Conservation (phyloP, 2,329 filamentous ascomycete species). For the Ascochyta pisi region DNA sequence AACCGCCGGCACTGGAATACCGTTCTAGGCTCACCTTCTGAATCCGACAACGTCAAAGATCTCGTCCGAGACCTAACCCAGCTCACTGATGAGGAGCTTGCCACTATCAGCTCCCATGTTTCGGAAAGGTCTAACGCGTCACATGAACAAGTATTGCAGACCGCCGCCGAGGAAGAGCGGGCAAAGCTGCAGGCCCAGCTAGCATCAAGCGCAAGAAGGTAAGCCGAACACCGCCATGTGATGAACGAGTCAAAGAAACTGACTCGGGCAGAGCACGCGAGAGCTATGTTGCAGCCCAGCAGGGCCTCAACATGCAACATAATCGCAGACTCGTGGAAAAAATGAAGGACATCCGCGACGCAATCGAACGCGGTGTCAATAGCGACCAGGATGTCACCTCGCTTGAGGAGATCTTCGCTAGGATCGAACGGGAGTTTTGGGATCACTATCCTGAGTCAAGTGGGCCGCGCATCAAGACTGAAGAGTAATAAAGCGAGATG, state of each 20-base stretch:
- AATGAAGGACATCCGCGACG: conserved; percentile 9
- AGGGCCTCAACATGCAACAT: conserved; percentile 5
- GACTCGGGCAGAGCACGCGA: conserved; percentile 1
- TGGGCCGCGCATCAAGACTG: not conserved
- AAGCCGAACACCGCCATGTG: not conserved
- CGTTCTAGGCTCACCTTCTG: not conserved
- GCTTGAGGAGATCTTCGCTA: conserved; percentile 7
- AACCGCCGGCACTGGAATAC: not conserved
- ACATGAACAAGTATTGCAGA: conserved; percentile 3
- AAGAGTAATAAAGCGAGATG: not conserved
- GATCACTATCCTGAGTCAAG: not conserved
- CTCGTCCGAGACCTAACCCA: conserved; percentile 8
- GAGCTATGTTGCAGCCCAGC: conserved; percentile 1
- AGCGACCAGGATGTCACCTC: conserved; percentile 1
- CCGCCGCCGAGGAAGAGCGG: not conserved
- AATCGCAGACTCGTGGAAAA: conserved; percentile 1
- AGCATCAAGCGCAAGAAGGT: conserved; percentile 7
- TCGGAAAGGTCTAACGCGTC: not conserved
- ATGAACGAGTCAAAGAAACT: not conserved
- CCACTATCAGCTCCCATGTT: not conserved
- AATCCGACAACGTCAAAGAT: not conserved
- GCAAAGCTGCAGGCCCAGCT: conserved; percentile 7
- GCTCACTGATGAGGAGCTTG: conserved; percentile 7
- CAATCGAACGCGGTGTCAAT: conserved; percentile 6
- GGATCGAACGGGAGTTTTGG: conserved; percentile 13